Base-by-base conservation (phyloP, 2,329 filamentous ascomycete genomes). In the Mollisiaceae sp. region DNA sequence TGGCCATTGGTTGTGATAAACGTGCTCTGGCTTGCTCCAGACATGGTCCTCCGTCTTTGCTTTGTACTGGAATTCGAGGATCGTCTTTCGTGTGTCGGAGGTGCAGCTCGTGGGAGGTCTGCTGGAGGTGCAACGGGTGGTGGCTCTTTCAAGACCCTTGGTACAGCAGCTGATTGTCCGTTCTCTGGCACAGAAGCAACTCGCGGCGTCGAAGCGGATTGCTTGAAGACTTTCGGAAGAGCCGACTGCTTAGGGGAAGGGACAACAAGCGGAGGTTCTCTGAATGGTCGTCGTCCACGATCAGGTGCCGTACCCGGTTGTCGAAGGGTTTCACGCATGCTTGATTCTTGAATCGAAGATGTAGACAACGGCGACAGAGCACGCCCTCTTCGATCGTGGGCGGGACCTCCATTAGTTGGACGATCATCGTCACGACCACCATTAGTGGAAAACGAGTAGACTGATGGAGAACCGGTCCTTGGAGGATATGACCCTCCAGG, bases 361-460 rank as follows among this genome's bases (percentile, higher is more conserved):
- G n/a, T 43, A 27, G 63, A 64, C 9, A 68, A 54, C 8, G 68
- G 52, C 15, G 65, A 70, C 4, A 65, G 14, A 41, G 65, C 47
- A 62, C 65, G 62, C 35, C 11, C 59, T 38, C 43, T 47, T 15
- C 43, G 39, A 14, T 62, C 60, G 14, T 56, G 39, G 32, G 41
- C 54, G 12, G 18, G 15, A 22, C 1, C 8, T 15, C 24, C 50
- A 65, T 38, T 57, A 18, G 67, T 54, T 11, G 45, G 39, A 52
- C 35, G 57, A 62, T 60, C 57, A 58, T 67, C 64, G 45, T 68
- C 60, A 24, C 45, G 56, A 59, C 27, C 38, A 59, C 57, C 32
- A 39, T 39, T 64, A 59, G 60, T 36, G 14, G 63, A 54, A 60
- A 62, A 64, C 22, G 68, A 59, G 24, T 56, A 18, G 1, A 60